Base-by-base conservation (phyloP, 2,329 filamentous ascomycete species). In the Decorospora gaudefroyi region DNA sequence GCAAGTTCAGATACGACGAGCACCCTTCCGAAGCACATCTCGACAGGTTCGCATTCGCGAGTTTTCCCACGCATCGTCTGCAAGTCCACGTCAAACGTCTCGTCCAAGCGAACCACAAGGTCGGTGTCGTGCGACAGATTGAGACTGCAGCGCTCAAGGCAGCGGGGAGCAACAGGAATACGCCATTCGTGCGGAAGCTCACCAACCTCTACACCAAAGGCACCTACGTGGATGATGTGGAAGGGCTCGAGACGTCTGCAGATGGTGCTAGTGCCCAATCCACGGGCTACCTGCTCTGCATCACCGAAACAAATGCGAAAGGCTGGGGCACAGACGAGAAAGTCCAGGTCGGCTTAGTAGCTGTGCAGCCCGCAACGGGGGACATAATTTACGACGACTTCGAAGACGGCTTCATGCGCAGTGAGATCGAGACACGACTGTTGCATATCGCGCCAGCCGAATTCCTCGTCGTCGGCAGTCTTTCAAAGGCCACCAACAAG, bases 201-300 rank as follows among this genome's bases (percentile, higher is more conserved):
- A 97, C 93, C 11, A 96, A 95, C 64, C 78, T 99, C 5, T 99
- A 99, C 72, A 99, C 93, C 6, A 99, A 97, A 70, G 93, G 91
- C 29, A 99, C 93, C 2, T 99, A 97, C 60, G 86, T 99, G 43
- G 93, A 97, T 64, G 93, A 99, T 67, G 80, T 88, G 7, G 92
- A 93, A 51, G 89, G 89, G 17, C 72, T 96, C 4, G 86, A 88
- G 38, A 46, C 55, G 2, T 42, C 54, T 7, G 59, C 74, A 42
- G 62, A 76, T 61, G 55, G 80, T 1, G 78, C 83, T 0, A 76
- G 78, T 13, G 78, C 82, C 3, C 67, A 68, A 55, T 78, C 83
- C 16, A 87, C 84, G 2, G 93, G 93, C n/a, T 96, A 96, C 65
- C 76, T 99, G 12, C 81, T 99, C 2, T 96, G 92, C 65, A 83